Evolutionary conservation across 2,329 filamentous ascomycete species (phyloP), one percentile per base, ranked within the genome.

Genomic region (Colletotrichum sp.): DNA sequence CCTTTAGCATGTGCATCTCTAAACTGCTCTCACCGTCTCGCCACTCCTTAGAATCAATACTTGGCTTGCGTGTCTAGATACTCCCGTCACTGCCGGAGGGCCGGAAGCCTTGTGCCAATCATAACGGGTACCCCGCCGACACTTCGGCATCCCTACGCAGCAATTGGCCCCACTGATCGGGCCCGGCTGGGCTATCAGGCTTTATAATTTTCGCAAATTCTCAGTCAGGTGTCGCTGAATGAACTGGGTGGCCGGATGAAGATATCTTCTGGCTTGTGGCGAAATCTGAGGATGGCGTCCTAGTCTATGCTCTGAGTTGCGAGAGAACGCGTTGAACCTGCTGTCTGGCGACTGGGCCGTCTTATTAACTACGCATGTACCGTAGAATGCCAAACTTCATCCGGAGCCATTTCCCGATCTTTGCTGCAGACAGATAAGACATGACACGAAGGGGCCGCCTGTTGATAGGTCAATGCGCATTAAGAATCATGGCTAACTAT

Each of bases 1-100:
- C n/a, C 44, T 52, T 52, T 52, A 21, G 44, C 44, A 52, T 52
- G 44, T 52, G 44, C 44, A 21, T 52, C 44, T 52, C n/a, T 52
- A 2, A 52, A 21, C 9, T 52, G 44, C 44, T 52, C 1, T 52
- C 44, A 5, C n/a, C 6, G 6, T 21, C 44, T 49, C 44, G 24
- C 26, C 26, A 26, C 26, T 26, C 26, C 26, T 1, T 26, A 26
- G 26, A 26, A 26, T 49, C 44, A 21, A 52, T 52, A 52, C 44
- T 52, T 52, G 44, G n/a, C 44, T 52, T 52, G 44, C 44, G 44
- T 52, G n/a, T 52, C 10, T 52, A 21, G n/a, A 52, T 21, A 13
- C 44, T 21, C n/a, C n/a, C 44, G 12, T 52, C 44, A 21, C 44
- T 52, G 44, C n/a, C 44, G 44, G 44, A 52, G 44, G n/a, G 44